Evolutionary conservation across 805 yeast species (phyloP), one percentile per base, ranked within the genome.

Genomic region (Saturnispora hagleri): DNA sequence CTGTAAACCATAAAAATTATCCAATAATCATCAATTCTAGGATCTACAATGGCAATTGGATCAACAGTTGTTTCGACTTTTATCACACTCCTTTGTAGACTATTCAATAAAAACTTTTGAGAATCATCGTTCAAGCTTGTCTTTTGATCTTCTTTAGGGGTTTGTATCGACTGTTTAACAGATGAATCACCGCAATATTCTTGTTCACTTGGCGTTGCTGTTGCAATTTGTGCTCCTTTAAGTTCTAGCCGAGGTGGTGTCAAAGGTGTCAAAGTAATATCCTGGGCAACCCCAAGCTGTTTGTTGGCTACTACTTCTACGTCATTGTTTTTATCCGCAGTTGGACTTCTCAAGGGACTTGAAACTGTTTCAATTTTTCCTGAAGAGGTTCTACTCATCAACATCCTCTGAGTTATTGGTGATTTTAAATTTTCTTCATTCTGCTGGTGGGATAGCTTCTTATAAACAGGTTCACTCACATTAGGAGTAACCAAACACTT

Each of bases 1-100:
- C 86, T 91, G 45, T 75, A 69, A 4, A 86, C 80, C 17, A 84
- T 75, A 50, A 90, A 73, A 1, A 85, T 72, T 22, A 86, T 73
- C 28, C 68, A 68, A 17, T 85, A 82, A 42, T 83, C 89, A 40
- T 80, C 85, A 0, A 70, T 58, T 56, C 74, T 73, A 7, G 43
- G 18, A 35, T 49, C 51, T 5, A 28, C 35, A 12, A 63, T 51
- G 4, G 67, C 63, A 28, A 53, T 20, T 5, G 66, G 62, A 48
- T 68, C 71, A 22, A 67, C 55, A 31, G 67, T 58, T 7, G 67
- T 57, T 40, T 60, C 62, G 7, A 68, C 65, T 5, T 66, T 53
- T 22, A 68, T 66, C 8, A 62, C 55, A 1, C 67, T 62, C 2
- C 65, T 61, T 44, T 63, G 61, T 9, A 67, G 51, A 17, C 63